phyloP scores from a whole-genome alignment of 1,284 basidiomycete genomes.

The Ustilago xerochloae region DNA sequence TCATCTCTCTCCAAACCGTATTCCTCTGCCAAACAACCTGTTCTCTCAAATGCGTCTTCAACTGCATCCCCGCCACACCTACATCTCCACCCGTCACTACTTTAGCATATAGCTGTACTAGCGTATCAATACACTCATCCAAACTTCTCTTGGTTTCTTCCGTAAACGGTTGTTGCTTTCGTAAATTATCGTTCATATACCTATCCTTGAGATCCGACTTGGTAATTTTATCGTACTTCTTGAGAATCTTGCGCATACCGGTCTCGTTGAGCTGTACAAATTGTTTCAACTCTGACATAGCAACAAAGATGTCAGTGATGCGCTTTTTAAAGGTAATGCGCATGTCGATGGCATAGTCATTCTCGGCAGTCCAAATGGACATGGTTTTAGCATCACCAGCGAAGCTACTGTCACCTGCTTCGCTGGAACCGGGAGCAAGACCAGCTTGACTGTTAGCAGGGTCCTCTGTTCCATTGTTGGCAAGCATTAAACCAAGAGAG shows the following conservation, averaged over 20 bases:
- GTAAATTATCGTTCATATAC: constrained; percentile 83
- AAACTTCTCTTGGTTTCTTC: constrained; percentile 75
- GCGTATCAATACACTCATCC: constrained; percentile 74
- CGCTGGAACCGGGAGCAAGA: constrained; percentile 26
- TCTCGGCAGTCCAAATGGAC: constrained; percentile 80
- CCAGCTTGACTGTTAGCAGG: constrained; percentile 36
- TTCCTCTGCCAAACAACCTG: constrained; percentile 90
- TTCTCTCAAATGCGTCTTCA: constrained; percentile 88
- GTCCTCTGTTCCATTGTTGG: constrained; percentile 12
- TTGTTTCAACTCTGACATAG: constrained; percentile 80
- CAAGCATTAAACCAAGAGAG: constrained; percentile 47
- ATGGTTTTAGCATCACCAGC: constrained; percentile 44
- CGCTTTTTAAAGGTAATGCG: constrained; percentile 90
- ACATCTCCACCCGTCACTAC: constrained; percentile 85
- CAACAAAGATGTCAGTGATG: constrained; percentile 87
- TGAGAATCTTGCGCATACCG: constrained; percentile 94
- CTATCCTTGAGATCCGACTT: constrained; percentile 84
- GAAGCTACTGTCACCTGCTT: constrained; percentile 45
- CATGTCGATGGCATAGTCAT: constrained; percentile 87
- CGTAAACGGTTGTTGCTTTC: constrained; percentile 68
- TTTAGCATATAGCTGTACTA: constrained; percentile 83
- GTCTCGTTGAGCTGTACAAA: constrained; percentile 94
- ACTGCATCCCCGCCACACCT: constrained; percentile 79
- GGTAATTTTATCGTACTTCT: constrained; percentile 98
- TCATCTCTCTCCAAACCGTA: constrained; percentile 98